Evolutionary conservation across 2,329 filamentous ascomycete species (phyloP).

Genomic region (Aspergillus luchuensis): DNA sequence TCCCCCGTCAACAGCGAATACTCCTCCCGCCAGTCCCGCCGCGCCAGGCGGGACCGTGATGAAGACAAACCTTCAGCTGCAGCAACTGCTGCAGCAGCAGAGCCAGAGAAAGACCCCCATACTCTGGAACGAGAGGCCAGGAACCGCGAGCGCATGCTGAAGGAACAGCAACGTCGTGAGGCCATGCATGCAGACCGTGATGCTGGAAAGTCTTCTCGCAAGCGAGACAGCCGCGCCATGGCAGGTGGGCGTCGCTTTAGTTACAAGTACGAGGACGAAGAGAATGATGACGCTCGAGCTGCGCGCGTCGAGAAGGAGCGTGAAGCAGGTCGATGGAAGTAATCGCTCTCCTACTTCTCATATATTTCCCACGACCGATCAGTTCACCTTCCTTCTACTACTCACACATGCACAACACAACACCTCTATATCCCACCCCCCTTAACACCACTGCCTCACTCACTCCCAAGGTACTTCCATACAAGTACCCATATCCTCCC

Average conservation of each 20-base stretch:
- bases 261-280: constrained; percentile 55
- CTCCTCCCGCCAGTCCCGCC: constrained; percentile 37
- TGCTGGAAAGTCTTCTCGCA: constrained; percentile 33
- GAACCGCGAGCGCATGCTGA: constrained; percentile 62
- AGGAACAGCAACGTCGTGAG: constrained; percentile 67
- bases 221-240: constrained; percentile 36
- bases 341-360: neutral
- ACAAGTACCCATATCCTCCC: neutral
- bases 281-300: constrained; percentile 37
- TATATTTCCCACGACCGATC: neutral
- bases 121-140: constrained; percentile 74
- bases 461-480: too few species aligned
- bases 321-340: constrained; percentile 38
- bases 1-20: constrained; percentile 36
- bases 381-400: too few species aligned
- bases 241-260: constrained; percentile 44
- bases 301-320: constrained; percentile 43
- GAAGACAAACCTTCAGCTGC: constrained; percentile 24
- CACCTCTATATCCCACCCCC: neutral
- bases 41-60: constrained; percentile 39
- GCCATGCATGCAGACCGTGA: constrained; percentile 38
- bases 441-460: neutral
- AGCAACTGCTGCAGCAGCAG: constrained; percentile 13
- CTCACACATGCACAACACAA: neutral
- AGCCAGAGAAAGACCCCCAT: constrained; percentile 63